Percentiles rank a stretch among this genome's conserved stretches.
phyloP scores from a whole-genome alignment of 2,329 filamentous ascomycete species.

The Tympanopsis confertula region DNA sequence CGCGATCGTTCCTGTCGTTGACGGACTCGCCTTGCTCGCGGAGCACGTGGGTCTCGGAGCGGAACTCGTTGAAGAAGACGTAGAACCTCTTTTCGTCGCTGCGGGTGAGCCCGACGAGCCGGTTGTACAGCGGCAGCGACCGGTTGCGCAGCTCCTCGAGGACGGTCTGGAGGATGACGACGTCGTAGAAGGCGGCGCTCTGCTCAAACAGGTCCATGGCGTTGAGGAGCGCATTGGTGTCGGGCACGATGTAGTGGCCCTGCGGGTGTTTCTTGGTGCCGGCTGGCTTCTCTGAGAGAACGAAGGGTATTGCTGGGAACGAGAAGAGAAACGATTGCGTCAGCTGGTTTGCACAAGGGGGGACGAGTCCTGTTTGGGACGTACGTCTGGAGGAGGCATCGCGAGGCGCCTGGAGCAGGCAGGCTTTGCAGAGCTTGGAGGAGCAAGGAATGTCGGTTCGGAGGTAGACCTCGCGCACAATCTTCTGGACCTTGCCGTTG shows the following conservation, averaged over 20 bases:
- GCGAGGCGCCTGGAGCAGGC: slow-evolving; percentile 61
- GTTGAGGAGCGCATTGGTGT: slow-evolving; percentile 89
- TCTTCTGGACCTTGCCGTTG: slow-evolving; percentile 96
- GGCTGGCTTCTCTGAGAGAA: slow-evolving; percentile 79
- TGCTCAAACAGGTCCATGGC: slow-evolving; percentile 97
- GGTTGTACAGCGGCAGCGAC: slow-evolving; percentile 88
- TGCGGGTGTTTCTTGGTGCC: slow-evolving; percentile 71
- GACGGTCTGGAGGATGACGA: slow-evolving; percentile 88
- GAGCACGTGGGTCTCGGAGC: slow-evolving; percentile 76
- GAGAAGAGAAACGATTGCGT: too few species aligned
- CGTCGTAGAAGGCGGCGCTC: slow-evolving; percentile 82
- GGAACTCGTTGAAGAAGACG: slow-evolving; percentile 98
- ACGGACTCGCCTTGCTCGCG: slow-evolving; percentile 71
- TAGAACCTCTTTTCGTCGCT: slow-evolving; percentile 97
- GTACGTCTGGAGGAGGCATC: slow-evolving; percentile 70
- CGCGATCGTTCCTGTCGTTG: slow-evolving; percentile 92
- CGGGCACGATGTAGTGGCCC: slow-evolving; percentile 88
- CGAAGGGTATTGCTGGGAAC: slow-evolving; percentile 59
- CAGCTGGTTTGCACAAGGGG: too few species aligned
- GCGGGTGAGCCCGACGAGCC: slow-evolving; percentile 78
- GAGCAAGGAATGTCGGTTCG: slow-evolving; percentile 96
- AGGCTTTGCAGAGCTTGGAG: slow-evolving; percentile 72
- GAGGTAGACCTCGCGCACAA: slow-evolving; percentile 91
- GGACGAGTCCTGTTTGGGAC: too few species aligned
- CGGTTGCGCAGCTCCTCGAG: slow-evolving; percentile 91